These are phyloP conservation scores for Pouteria glomerata DNA, from an alignment of 148 eudicot species.

Conservation along the genomic window DNA sequence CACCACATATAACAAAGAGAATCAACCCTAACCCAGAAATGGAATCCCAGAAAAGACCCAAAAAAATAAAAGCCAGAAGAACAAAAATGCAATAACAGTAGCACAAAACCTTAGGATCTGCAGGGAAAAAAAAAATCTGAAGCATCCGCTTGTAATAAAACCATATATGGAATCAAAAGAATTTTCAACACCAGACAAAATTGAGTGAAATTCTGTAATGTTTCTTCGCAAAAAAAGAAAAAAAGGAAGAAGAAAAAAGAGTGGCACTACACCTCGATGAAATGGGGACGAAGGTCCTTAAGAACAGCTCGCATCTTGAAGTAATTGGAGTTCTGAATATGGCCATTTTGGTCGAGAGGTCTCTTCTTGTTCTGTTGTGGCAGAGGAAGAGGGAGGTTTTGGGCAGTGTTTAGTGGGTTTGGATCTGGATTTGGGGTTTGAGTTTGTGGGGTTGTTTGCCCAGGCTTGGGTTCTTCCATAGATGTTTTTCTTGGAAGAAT, in stretches of 20 bases:
- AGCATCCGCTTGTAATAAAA: background rate
- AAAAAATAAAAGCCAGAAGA: no score
- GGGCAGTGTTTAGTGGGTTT: slow-evolving; percentile 12
- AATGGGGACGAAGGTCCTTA: slow-evolving; percentile 68
- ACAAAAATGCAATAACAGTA: no score
- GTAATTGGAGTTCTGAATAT: slow-evolving; percentile 45
- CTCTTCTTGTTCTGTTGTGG: slow-evolving; percentile 40
- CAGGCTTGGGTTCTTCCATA: slow-evolving; percentile 12
- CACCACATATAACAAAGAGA: no score
- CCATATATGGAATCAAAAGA: background rate
- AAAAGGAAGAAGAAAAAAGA: no score
- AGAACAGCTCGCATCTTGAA: slow-evolving; percentile 61
- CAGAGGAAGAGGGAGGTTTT: slow-evolving; percentile 2
- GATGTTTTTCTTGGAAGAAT: background rate
- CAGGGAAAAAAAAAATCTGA: no score
- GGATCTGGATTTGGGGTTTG: background rate
- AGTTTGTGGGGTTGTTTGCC: background rate
- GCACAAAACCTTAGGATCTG: no score
- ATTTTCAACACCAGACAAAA: background rate
- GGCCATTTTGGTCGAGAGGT: slow-evolving; percentile 26
- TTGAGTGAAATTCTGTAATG: background rate
- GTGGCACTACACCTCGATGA: slow-evolving; percentile 51
- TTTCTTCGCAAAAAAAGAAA: background rate
- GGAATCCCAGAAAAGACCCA: no score
- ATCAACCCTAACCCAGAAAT: no score